Evolutionary conservation across 2,329 filamentous ascomycete genomes (phyloP).

Genomic region (Hymenoscyphus albidus): DNA sequence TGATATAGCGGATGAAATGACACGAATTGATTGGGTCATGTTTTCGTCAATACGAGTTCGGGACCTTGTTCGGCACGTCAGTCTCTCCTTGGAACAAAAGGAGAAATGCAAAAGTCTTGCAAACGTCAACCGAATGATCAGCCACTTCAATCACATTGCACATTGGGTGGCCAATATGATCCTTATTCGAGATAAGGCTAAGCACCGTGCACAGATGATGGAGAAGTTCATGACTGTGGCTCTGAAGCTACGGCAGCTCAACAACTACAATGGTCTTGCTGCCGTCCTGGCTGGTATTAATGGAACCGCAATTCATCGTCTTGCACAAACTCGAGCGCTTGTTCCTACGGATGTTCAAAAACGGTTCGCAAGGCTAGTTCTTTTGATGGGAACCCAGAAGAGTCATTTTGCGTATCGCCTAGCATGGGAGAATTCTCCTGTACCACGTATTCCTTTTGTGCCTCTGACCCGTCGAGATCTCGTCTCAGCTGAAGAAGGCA

Average conservation of each 20-base stretch:
- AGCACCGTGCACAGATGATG: slow-evolving; percentile 84
- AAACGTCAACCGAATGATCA: slow-evolving; percentile 92
- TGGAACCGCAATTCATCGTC: slow-evolving; percentile 77
- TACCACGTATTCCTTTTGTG: slow-evolving; percentile 88
- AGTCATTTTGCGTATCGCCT: slow-evolving; percentile 94
- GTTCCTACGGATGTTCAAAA: slow-evolving; percentile 70
- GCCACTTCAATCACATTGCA: slow-evolving; percentile 83
- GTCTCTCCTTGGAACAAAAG: slow-evolving; percentile 65
- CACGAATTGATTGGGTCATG: slow-evolving; percentile 96
- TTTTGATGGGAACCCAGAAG: slow-evolving; percentile 90
- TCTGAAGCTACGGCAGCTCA: slow-evolving; percentile 77
- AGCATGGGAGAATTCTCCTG: slow-evolving; percentile 92
- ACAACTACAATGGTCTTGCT: slow-evolving; percentile 97
- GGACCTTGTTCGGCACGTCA: slow-evolving; percentile 89
- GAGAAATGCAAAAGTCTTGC: slow-evolving; percentile 72
- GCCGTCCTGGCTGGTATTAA: slow-evolving; percentile 92
- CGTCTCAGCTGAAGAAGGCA: slow-evolving; percentile 88
- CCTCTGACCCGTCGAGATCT: slow-evolving; percentile 86
- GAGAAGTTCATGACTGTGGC: slow-evolving; percentile 96
- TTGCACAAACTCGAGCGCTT: slow-evolving; percentile 73
- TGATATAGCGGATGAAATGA: slow-evolving; percentile 84
- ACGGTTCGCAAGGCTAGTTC: slow-evolving; percentile 80
- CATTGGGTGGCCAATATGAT: slow-evolving; percentile 81
- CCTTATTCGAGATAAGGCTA: slow-evolving; percentile 88
- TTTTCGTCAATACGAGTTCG: slow-evolving; percentile 91